Conservation (phyloP, 1,139 yeast genomes). For the Sugiyamaella neomexicana region DNA sequence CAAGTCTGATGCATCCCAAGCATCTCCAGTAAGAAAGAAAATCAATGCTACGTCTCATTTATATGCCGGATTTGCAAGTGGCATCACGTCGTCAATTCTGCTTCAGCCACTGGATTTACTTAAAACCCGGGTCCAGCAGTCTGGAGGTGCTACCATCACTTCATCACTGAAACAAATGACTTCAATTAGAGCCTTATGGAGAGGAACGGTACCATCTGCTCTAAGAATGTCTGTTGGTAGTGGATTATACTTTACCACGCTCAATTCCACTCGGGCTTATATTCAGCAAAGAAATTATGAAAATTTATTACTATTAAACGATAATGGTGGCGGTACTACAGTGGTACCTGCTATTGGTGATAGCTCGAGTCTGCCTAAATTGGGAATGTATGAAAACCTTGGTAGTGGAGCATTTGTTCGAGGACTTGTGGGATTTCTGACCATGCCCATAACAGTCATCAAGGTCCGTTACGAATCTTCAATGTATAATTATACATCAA, state of each 20-base stretch:
- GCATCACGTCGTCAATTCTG: slow-evolving; percentile 75
- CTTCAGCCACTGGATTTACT: slow-evolving; percentile 89
- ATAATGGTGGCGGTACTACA: background rate
- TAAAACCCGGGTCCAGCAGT: slow-evolving; percentile 87
- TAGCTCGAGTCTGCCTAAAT: slow-evolving; percentile 58
- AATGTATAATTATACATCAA: slow-evolving; percentile 64
- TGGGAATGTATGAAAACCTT: slow-evolving; percentile 69
- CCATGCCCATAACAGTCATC: slow-evolving; percentile 98
- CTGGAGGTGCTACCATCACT: slow-evolving; percentile 46
- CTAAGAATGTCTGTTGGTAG: slow-evolving; percentile 89
- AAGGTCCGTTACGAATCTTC: slow-evolving; percentile 83
- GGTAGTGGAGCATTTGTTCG: slow-evolving; percentile 77
- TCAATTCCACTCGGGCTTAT: slow-evolving; percentile 60
- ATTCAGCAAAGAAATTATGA: slow-evolving; percentile 32
- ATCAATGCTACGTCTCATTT: slow-evolving; percentile 47
- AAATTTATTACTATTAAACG: background rate
- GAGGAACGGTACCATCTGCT: slow-evolving; percentile 91
- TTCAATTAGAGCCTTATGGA: slow-evolving; percentile 65
- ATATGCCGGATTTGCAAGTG: slow-evolving; percentile 83
- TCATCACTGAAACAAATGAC: slow-evolving; percentile 40
- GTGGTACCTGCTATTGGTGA: slow-evolving; percentile 1
- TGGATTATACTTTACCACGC: slow-evolving; percentile 74
- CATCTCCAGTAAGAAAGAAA: background rate
- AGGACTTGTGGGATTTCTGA: slow-evolving; percentile 76
- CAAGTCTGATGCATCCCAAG: too few relatives aligned